Evolutionary conservation across 129 eudicot species (phyloP), one percentile per base, ranked within the genome.

Genomic region (Escallonia rubra): DNA sequence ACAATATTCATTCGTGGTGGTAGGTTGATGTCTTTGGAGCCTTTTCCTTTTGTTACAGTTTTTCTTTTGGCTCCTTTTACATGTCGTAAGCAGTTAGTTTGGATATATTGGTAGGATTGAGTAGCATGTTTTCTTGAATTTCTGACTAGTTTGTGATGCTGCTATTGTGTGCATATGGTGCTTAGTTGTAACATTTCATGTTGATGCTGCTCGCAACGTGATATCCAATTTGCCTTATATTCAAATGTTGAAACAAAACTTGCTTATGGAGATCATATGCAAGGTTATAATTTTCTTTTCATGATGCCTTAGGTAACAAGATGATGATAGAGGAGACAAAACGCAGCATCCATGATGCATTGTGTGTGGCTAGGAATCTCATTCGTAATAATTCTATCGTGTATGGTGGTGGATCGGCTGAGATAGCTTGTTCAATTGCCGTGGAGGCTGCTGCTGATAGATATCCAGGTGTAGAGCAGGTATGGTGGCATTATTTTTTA

Each of bases 391-490:
- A 94, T 58, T 89, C 97, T 12, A 89, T 94, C 23, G 99, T 94
- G 1, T 94, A 94, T 76, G 99, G 99, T 65, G 99, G 99, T 57
- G 99, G 99, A 3, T 85, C 99, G 8, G 96, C 99, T 23, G 99
- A 94, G 83, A 90, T 94, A 67, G 69, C 99, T 59, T 89, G 97
- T 79, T 94, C 99, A 61, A 73, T 94, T 74, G 99, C 99, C 65
- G 99, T 94, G 12, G 99, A 94, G 66, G 88, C 99, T 58, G 99
- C 97, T 65, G 99, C 99, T 75, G 99, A 94, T 82, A 90, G 73
- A 72, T 74, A 84, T 78, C 99, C 99, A 7, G 99, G 99, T 55
- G 99, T 94, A 68, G 99, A 94, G 73, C 99, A 93, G 99, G 99
- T 84, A 63, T 11, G 40, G 12, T 9, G 8, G 16, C 16, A 4